Percentiles rank a stretch among this genome's conserved stretches.
Conservation (phyloP, 495 filamentous ascomycete species). For the Hypoxylon rickii region DNA sequence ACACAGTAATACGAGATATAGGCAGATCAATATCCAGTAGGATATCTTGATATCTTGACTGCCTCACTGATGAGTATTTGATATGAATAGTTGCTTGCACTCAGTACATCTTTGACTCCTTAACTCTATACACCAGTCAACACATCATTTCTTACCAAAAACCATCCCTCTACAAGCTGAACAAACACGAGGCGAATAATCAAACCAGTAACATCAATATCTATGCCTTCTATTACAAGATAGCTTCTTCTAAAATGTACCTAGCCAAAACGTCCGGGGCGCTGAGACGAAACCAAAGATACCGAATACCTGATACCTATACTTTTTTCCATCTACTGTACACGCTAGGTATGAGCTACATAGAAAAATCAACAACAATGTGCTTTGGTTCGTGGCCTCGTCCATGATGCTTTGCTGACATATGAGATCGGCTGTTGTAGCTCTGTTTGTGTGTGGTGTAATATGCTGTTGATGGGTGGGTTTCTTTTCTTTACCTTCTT, state of each 20-base stretch:
- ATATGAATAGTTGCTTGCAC: too few species aligned
- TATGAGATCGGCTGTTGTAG: slow-evolving; percentile 30
- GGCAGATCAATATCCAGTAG: too few species aligned
- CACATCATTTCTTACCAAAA: too few species aligned
- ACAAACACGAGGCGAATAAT: not conserved
- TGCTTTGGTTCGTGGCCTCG: slow-evolving; percentile 42
- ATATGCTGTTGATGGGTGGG: slow-evolving; percentile 2
- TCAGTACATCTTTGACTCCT: too few species aligned
- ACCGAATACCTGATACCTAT: too few species aligned
- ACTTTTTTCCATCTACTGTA: slow-evolving; percentile 36
- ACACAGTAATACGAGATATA: too few species aligned
- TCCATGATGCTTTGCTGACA: slow-evolving; percentile 32
- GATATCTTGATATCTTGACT: too few species aligned
- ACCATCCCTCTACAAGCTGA: too few species aligned
- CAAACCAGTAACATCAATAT: not conserved
- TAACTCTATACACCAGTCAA: too few species aligned
- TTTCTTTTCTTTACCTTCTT: slow-evolving; percentile 2
- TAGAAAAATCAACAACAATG: slow-evolving; percentile 20
- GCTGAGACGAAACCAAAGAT: slow-evolving; percentile 17
- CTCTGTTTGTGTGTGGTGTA: slow-evolving; percentile 7
- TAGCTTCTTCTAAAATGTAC: slow-evolving; percentile 20
- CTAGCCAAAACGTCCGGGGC: slow-evolving; percentile 13
- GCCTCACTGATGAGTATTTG: too few species aligned
- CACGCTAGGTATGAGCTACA: slow-evolving; percentile 35
- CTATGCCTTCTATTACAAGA: slow-evolving; percentile 31